Base-by-base conservation (phyloP, 2,329 filamentous ascomycete species). In the Nothophaeocryptopus gaeumannii region DNA sequence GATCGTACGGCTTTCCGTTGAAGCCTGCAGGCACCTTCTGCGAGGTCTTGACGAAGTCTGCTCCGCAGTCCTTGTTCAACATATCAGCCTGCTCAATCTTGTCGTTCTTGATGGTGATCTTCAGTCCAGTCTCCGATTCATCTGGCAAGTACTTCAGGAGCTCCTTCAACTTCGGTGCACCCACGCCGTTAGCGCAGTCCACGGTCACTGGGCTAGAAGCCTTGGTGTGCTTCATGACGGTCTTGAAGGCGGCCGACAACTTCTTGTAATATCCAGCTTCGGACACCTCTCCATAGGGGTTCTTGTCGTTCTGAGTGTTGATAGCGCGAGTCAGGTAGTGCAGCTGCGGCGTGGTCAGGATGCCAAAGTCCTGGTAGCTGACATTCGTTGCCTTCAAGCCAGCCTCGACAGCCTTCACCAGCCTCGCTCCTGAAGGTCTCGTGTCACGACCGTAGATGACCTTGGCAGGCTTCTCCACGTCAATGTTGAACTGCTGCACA, bases 251-350 rank as follows among this genome's bases (percentile, higher is more conserved):
- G 51, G 82, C 79, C 35, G 83, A 81, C 46, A 96, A 81, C 77
- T 99, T 99, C 73, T 93, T 82, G 71, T 97, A 97, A 74, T 99
- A 99, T 32, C 93, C 93, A 51, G 83, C 78, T 75, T 97, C 92
- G 55, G 87, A 95, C 45, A 89, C 82, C 66, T 89, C 84, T 50
- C 93, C 93, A 67, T 97, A 99, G 13, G 89, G 82, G 61, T 90
- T 85, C 48, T 87, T 85, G 2, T 89, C 95, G 54, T 87, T 88
- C 63, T 93, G 81, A 1, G 92, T 97, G 74, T 99, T 99, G 73
- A 90, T 82, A 71, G 91, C 95, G 58, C 93, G 88, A 30, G 92
- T 92, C 58, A 97, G 79, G 73, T 99, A 99, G 76, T 99, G 93
- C 51, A 99, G 80, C 74, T 97, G 93, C n/a, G 93, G 93, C 3